A percentile compares a stretch with the other conserved stretches of the same genome.
Conservation (phyloP, 768 basidiomycete genomes). For the Tubosaeta brunneosetosa region DNA sequence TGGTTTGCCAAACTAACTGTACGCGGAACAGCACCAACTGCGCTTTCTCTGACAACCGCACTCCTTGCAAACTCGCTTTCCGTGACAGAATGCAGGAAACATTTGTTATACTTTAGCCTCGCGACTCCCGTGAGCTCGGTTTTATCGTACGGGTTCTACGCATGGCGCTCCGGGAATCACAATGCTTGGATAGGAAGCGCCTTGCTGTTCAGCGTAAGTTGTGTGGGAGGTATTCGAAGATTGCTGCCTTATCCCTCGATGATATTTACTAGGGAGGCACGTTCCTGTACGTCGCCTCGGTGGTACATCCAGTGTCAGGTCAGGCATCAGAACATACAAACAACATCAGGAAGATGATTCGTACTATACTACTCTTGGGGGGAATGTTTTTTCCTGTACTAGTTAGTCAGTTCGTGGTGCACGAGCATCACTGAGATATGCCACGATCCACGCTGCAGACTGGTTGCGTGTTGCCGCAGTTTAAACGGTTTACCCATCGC, state of each 20-base stretch:
- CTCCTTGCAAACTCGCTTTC: slow-evolving; percentile 75
- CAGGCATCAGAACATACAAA: slow-evolving; percentile 35
- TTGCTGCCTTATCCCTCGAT: slow-evolving; percentile 1
- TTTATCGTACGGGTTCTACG: slow-evolving; percentile 65
- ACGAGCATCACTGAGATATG: slow-evolving; percentile 40
- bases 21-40: slow-evolving; percentile 69
- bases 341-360: slow-evolving; percentile 41
- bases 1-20: slow-evolving; percentile 7
- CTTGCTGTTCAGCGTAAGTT: slow-evolving; percentile 76
- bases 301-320: slow-evolving; percentile 71
- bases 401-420: slow-evolving; percentile 56
- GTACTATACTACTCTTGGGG: slow-evolving; percentile 50
- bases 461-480: background rate
- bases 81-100: slow-evolving; percentile 61
- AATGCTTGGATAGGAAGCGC: slow-evolving; percentile 66
- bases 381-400: slow-evolving; percentile 73
- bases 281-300: slow-evolving; percentile 91
- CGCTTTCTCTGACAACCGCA: slow-evolving; percentile 82
- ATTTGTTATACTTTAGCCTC: slow-evolving; percentile 72
- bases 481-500: slow-evolving; percentile 7
- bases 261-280: slow-evolving; percentile 74
- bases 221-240: background rate
- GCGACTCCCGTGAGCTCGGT: slow-evolving; percentile 84
- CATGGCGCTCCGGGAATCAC: slow-evolving; percentile 37
- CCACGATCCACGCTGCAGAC: background rate